Evolutionary conservation across 306 rosid genomes (phyloP), one percentile per base, ranked within the genome.

Genomic region (Vigna hirtella): DNA sequence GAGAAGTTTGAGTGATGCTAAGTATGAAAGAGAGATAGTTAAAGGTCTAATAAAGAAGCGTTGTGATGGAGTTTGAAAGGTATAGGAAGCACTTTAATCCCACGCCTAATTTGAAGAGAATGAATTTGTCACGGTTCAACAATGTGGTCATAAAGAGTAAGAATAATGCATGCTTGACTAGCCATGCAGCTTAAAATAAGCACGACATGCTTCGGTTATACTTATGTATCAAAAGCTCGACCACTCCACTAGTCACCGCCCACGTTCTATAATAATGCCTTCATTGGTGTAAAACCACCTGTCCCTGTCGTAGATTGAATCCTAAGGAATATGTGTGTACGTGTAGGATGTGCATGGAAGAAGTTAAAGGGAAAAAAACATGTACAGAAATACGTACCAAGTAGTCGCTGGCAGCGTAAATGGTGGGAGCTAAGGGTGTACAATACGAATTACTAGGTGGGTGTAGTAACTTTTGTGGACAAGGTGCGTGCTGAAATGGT

Each of bases 381-480:
- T 43, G 49, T 45, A 12, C 2, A 51, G 0, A n/a, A 5, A 5
- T 2, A 50, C 17, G 34, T 30, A 50, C 17, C 1, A 4, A 6
- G 9, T 57, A 57, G 42, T 12, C 13, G 14, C 32, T n/a, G 42
- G 74, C 57, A 49, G 52, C 55, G 80, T 66, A 74, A 26, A 26
- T 26, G 66, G 74, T 55, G 55, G 77, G 12, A 32, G 67, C 48
- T 57, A 22, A 53, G 2, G 24, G 12, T 72, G 68, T 70, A 72
- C 67, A 59, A 77, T 53, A 73, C 34, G 66, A 86, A 82, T 65
- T 65, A 74, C 78, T 53, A 82, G 79, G 32, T 55, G 61, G 64
- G 66, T 83, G 89, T 76, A 51, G 76, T 77, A 77, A 82, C 87
- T 88, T 86, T 81, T 78, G 14, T 75, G 70, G 85, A 85, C 83